A percentile compares a stretch with the other conserved stretches of the same genome.
Conservation (phyloP, 2,329 filamentous ascomycete species). For the Emmonsiellopsis sp. region DNA sequence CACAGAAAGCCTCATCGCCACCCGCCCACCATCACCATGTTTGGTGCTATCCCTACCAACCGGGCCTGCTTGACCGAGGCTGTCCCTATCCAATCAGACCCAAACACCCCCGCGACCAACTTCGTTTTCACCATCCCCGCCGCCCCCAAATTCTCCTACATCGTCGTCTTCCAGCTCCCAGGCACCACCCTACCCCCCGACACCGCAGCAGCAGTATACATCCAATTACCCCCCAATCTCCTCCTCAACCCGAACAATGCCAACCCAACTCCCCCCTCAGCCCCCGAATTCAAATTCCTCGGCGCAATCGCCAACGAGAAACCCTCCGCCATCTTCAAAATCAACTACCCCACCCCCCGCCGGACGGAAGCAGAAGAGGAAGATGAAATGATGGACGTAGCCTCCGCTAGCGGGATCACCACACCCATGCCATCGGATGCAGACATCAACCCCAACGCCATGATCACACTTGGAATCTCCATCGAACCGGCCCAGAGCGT, state of each 20-base stretch:
- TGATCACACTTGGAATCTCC: slow-evolving; percentile 71
- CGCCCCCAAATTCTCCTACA: slow-evolving; percentile 54
- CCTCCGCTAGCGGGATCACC: slow-evolving; percentile 20
- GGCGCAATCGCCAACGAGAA: slow-evolving; percentile 86
- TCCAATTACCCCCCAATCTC: slow-evolving; percentile 53
- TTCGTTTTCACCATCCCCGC: slow-evolving; percentile 61
- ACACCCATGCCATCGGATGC: slow-evolving; percentile 12
- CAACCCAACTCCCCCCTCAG: slow-evolving; percentile 8
- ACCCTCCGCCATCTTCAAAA: slow-evolving; percentile 82
- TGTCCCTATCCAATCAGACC: slow-evolving; percentile 40
- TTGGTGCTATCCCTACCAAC: slow-evolving; percentile 53
- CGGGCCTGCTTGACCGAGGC: slow-evolving; percentile 52
- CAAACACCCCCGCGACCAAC: slow-evolving; percentile 49
- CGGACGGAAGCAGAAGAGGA: slow-evolving; percentile 26
- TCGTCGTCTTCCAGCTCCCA: slow-evolving; percentile 83
- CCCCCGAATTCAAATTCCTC: slow-evolving; percentile 66
- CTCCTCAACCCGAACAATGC: slow-evolving; percentile 29
- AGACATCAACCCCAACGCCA: slow-evolving; percentile 26
- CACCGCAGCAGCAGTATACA: slow-evolving; percentile 83
- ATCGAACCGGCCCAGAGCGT: slow-evolving; percentile 71
- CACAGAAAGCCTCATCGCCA: not conserved
- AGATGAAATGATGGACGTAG: slow-evolving; percentile 41
- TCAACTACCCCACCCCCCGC: slow-evolving; percentile 34
- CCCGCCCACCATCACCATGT: slow-evolving; percentile 35
- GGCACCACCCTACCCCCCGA: slow-evolving; percentile 61